These are phyloP conservation scores for Coemansia sp. DNA, from an alignment of 192 early-diverging fungal species.

Conservation along the genomic window DNA sequence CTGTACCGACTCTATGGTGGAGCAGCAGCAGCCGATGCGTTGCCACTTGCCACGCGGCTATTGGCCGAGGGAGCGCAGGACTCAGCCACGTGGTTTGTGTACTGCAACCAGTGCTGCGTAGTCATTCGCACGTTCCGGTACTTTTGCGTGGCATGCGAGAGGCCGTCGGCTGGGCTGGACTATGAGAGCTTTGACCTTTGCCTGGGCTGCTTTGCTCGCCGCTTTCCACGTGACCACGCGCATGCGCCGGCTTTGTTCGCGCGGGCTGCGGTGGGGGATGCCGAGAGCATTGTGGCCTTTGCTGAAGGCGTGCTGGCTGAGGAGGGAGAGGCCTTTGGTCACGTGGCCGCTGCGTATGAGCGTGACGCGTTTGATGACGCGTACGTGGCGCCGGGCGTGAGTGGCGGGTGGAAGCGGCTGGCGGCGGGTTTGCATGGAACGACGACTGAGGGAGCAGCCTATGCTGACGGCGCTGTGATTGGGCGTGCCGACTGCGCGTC, in stretches of 20 bases:
- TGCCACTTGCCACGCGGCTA: conserved; percentile 33
- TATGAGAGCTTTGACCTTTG: conserved; percentile 77
- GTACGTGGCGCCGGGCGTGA: conserved; percentile 4
- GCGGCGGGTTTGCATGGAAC: conserved; percentile 49
- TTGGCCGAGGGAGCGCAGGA: conserved; percentile 31
- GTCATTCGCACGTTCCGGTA: conserved; percentile 77
- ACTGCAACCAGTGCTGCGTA: conserved; percentile 77
- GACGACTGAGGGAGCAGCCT: conserved; percentile 14
- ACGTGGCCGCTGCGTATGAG: conserved; percentile 22
- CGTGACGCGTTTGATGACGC: conserved; percentile 29
- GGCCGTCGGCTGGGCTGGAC: conserved; percentile 58
- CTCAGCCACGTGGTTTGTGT: conserved; percentile 60
- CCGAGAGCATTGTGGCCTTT: conserved; percentile 38
- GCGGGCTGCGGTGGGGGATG: conserved; percentile 31
- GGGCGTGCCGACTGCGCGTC: conserved; percentile 5
- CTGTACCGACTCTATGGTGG: conserved; percentile 19
- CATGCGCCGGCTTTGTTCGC: conserved; percentile 84
- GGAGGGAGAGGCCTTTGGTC: not conserved
- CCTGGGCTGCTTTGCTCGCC: conserved; percentile 64
- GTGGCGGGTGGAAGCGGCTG: conserved; percentile 27
- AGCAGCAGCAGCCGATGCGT: conserved; percentile 13
- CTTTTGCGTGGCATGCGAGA: conserved; percentile 84
- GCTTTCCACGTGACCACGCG: conserved; percentile 66
- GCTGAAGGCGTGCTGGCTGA: conserved; percentile 17
- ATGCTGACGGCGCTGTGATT: conserved; percentile 12